Conservation (phyloP, 2,329 filamentous ascomycete genomes). For the Cylindrodendrum hubeiense region DNA sequence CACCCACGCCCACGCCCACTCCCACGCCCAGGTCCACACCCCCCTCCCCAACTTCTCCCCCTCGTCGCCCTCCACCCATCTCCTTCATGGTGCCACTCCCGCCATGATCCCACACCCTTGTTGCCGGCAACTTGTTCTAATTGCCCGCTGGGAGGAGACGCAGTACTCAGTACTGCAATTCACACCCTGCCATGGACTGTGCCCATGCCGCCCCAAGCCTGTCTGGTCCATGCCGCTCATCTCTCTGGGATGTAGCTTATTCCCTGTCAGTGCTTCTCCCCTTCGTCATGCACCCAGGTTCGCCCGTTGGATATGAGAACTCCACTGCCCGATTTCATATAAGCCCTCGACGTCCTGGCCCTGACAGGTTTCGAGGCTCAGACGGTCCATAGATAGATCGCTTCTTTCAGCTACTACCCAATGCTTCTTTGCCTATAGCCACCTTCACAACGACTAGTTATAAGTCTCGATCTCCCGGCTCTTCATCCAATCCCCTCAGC, state of each 20-base stretch:
- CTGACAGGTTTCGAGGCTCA: conserved; percentile 46
- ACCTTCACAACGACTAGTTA: conserved; percentile 37
- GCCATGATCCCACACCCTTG: conserved; percentile 40
- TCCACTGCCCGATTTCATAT: conserved; percentile 47
- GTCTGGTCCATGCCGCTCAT: conserved; percentile 41
- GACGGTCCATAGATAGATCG: conserved; percentile 48
- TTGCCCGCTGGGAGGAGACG: conserved; percentile 43
- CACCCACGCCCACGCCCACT: conserved; percentile 13
- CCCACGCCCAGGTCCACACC: conserved; percentile 3
- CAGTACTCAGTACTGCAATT: conserved; percentile 39
- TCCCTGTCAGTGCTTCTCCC: conserved; percentile 44
- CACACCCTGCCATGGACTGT: conserved; percentile 43
- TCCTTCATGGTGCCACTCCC: conserved; percentile 44
- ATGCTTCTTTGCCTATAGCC: conserved; percentile 38
- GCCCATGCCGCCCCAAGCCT: conserved; percentile 30
- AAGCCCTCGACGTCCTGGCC: conserved; percentile 47
- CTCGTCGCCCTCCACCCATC: conserved; percentile 32
- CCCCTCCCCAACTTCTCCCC: conserved; percentile 29
- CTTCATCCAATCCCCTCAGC: conserved; percentile 31
- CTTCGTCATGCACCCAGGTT: conserved; percentile 45
- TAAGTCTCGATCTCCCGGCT: conserved; percentile 35
- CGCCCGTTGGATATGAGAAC: conserved; percentile 35
- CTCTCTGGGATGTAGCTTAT: conserved; percentile 41
- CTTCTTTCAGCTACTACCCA: conserved; percentile 37
- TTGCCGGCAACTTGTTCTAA: conserved; percentile 36